Evolutionary conservation across 306 rosid species (phyloP).

Genomic region (Prunus mongolica): DNA sequence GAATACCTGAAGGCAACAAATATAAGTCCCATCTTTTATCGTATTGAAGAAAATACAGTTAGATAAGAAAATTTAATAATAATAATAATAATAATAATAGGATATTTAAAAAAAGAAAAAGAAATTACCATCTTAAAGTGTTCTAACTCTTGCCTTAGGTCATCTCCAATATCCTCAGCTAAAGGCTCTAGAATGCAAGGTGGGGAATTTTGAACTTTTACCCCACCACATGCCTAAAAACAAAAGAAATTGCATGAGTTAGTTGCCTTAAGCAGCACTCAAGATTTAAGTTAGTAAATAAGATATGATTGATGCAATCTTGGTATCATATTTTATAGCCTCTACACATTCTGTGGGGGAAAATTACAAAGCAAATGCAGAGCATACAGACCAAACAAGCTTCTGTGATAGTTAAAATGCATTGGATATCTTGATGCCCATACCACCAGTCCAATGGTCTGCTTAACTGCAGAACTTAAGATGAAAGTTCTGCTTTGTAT

Average conservation of each 20-base stretch:
- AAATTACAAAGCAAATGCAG: neutral
- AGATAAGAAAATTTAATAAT: neutral
- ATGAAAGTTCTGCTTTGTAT: neutral
- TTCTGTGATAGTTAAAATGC: neutral
- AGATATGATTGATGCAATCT: neutral
- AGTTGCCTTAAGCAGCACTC: neutral
- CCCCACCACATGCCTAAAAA: constrained; percentile 21
- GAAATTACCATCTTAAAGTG: constrained; percentile 21
- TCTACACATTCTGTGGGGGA: neutral
- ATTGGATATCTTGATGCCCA: neutral
- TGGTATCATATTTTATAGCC: neutral
- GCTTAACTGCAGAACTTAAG: neutral
- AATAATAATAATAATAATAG: neutral
- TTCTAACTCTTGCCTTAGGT: constrained; percentile 24
- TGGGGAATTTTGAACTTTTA: constrained; percentile 7
- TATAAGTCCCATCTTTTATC: neutral
- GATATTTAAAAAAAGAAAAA: neutral
- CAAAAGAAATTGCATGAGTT: neutral
- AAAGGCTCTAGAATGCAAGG: constrained; percentile 9
- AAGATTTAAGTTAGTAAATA: neutral
- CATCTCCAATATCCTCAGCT: constrained; percentile 11
- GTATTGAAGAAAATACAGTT: neutral
- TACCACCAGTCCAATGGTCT: neutral
- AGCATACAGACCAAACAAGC: neutral
- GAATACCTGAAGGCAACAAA: constrained; percentile 10